Base-by-base conservation (phyloP, 148 eudicot species). In the Chenopodium berlandieri region DNA sequence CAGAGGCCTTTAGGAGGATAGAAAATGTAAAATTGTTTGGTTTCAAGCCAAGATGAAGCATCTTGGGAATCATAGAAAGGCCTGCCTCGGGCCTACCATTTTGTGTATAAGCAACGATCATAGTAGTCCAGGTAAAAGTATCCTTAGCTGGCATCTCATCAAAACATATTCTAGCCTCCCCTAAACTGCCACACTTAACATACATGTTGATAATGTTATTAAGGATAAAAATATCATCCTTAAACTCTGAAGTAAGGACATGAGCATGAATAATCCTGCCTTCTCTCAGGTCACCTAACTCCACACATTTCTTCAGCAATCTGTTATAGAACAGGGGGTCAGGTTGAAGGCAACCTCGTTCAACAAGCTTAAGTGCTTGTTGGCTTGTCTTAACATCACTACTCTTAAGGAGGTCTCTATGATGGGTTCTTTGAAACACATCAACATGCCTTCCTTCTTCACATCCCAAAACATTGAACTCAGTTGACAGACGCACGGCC, bases 11-110 rank as follows among this genome's bases (percentile, higher is more conserved):
- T 1, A 91, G 72, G 71, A 88, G 82, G 83, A 88, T 89, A 44
- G 91, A 89, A 62, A 91, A 85, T 16, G 92, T 90, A 46, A 89
- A 90, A 54, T 88, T 84, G 75, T 89, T 90, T 48, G 92, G 92
- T 80, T 82, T 83, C 62, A 84, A 80, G 37, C 90, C 92, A 79
- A 63, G 54, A 52, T 52, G 71, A 82, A 88, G 74, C 92, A 90
- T 88, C 78, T 78, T 82, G 12, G 85, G 67, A 76, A 88, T 86
- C 83, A 89, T 86, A 3, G 56, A 68, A 76, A 90, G 80, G 34
- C 89, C 92, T 74, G 86, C 86, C 76, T 17, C 40, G 13, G 88
- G 78, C 47, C 72, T 85, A 48, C 86, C 87, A 82, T 85, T 79
- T 76, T 89, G 86, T 30, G 89, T 86, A 84, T 80, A 89, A 71